These are phyloP conservation scores for Hyphodiscus sp. DNA, from an alignment of 2,329 filamentous ascomycete genomes.

Conservation along the genomic window DNA sequence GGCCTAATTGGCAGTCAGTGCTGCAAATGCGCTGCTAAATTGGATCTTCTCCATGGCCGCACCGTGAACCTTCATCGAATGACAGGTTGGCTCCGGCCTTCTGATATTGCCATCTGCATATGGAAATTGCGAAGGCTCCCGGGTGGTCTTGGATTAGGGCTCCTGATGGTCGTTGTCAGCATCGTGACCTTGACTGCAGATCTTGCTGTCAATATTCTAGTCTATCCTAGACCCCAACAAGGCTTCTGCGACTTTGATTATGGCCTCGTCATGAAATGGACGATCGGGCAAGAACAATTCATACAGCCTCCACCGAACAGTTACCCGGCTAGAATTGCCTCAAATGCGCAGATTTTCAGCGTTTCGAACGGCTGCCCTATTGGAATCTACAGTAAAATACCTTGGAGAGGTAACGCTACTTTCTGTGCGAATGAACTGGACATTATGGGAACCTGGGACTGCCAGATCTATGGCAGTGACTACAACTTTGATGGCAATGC, in stretches of 20 bases:
- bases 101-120: neutral
- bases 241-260: neutral
- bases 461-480: neutral
- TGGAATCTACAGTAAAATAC: slow-evolving; percentile 2
- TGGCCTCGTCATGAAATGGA: slow-evolving; percentile 3
- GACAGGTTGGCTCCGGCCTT: slow-evolving; percentile 3
- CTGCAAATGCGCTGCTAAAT: slow-evolving; percentile 2
- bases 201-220: slow-evolving; percentile 1
- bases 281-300: neutral
- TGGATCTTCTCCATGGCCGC: neutral
- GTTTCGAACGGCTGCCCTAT: neutral
- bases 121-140: slow-evolving; percentile 3
- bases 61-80: slow-evolving; percentile 1
- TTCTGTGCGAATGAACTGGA: slow-evolving; percentile 2
- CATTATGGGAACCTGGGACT: slow-evolving; percentile 3
- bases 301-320: neutral
- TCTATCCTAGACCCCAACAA: neutral
- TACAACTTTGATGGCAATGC: neutral
- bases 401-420: neutral
- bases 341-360: slow-evolving; percentile 4
- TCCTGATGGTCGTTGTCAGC: slow-evolving; percentile 3
- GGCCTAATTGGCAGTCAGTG: slow-evolving; percentile 4
- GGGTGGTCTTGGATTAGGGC: slow-evolving; percentile 2
- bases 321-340: slow-evolving; percentile 1
- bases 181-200: slow-evolving; percentile 4